phyloP scores from a whole-genome alignment of 2,329 filamentous ascomycete species.

The Aspergillus fumigatus region DNA sequence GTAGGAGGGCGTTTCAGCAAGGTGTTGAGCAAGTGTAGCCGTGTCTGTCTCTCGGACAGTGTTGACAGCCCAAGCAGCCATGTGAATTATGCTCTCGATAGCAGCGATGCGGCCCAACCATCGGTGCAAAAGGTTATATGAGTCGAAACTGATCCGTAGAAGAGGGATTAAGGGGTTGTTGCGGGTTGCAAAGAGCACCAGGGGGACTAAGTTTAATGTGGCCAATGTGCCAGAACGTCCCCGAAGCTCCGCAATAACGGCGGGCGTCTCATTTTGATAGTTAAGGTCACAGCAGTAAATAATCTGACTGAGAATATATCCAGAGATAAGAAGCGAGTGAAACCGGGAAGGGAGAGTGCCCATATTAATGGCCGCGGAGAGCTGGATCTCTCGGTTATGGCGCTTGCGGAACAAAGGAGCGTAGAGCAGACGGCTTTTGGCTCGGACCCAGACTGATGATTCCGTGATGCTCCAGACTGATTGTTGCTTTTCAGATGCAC shows the following conservation, averaged over 20 bases:
- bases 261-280: constrained; percentile 41
- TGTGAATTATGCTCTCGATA: constrained; percentile 66
- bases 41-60: constrained; percentile 40
- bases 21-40: constrained; percentile 21
- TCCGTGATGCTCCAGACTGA: constrained; percentile 44
- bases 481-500: constrained; percentile 35
- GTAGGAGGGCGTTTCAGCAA: constrained; percentile 40
- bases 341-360: constrained; percentile 77
- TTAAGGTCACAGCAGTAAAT: constrained; percentile 60
- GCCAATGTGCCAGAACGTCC: constrained; percentile 81
- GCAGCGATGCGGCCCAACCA: constrained; percentile 76
- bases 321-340: constrained; percentile 64
- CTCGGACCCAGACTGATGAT: constrained; percentile 36
- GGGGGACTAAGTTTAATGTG: constrained; percentile 84
- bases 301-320: constrained; percentile 67
- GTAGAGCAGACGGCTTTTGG: constrained; percentile 47
- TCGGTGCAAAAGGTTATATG: constrained; percentile 84
- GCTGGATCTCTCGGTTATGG: constrained; percentile 70
- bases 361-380: constrained; percentile 65
- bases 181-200: constrained; percentile 81
- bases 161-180: constrained; percentile 87
- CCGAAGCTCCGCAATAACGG: constrained; percentile 74
- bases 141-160: constrained; percentile 87
- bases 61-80: constrained; percentile 72
- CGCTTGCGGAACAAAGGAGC: constrained; percentile 69